Evolutionary conservation across 495 filamentous ascomycete species (phyloP), one percentile per base, ranked within the genome.

Genomic region (Hyaloscypha finlandica): DNA sequence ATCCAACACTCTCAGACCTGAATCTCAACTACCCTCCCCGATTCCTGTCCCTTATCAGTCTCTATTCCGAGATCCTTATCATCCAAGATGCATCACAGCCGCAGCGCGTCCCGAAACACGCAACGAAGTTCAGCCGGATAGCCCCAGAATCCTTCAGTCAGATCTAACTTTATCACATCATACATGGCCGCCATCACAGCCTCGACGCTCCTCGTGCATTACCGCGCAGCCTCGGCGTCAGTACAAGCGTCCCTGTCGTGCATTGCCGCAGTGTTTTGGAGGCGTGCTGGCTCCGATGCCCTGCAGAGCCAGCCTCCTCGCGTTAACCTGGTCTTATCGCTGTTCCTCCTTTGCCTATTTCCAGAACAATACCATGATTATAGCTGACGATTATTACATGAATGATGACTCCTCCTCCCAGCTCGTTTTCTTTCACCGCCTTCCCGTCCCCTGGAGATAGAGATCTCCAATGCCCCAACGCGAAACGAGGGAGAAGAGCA

Each of bases 41-140:
- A 25, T 25, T 6, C 42, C 11, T 12, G 16, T 19, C 9, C 16
- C 9, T 48, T 16, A 11, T 3, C 16, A 4, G 16, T 11, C 42
- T 48, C 42, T 37, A 37, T 16, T 48, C 42, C 42, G 16, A 37
- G 12, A 48, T 48, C 42, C 2, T 25, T 1, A 48, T 56, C 8
- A 29, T 56, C 29, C 53, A 2, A 56, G 9, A 56, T 14, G 53
- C 53, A 25, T 16, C 53, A 12, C 53, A 25, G 53, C 53, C 31
- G 25, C 19, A 48, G 59, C 59, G 59, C 59, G 35, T 61, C 59
- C 14, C 59, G 59, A 61, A 61, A 61, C 59, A 6, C 37, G 8
- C 42, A 25, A 25, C 25, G 42, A 4, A 16, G 8, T 48, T 14
- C 16, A 48, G 11, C 42, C 42, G 9, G 42, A 48, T 6, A 11